phyloP scores from a whole-genome alignment of 1,284 basidiomycete species.

The Apiotrichum montevideense region DNA sequence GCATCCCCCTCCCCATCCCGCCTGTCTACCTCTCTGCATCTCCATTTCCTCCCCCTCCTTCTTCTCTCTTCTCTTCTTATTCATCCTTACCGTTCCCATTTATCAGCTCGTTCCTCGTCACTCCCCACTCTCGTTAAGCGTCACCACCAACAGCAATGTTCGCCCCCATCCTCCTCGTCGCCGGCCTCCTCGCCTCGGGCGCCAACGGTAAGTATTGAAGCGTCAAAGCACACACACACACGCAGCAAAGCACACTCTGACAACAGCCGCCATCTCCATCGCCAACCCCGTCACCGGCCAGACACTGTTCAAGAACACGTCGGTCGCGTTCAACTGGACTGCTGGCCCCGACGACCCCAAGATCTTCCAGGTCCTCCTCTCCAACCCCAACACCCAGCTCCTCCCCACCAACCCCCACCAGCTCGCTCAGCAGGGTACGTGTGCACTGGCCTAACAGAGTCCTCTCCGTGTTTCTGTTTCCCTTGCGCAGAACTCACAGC shows the following conservation, averaged over 20 bases:
- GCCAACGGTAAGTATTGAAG: conserved; percentile 17
- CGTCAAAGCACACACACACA: neutral
- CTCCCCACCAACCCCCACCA: conserved; percentile 26
- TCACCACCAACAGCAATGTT: conserved; percentile 10
- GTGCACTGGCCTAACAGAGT: neutral
- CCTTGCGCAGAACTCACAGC: neutral
- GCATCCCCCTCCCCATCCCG: too few species aligned
- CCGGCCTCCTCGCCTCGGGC: conserved; percentile 16
- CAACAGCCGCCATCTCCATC: conserved; percentile 34
- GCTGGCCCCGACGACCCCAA: conserved; percentile 28
- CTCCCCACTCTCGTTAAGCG: neutral
- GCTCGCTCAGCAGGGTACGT: conserved; percentile 37
- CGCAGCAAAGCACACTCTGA: neutral
- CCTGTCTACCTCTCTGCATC: too few species aligned
- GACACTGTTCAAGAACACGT: conserved; percentile 41
- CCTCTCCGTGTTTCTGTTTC: too few species aligned
- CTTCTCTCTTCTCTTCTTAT: too few species aligned
- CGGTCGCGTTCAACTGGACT: conserved; percentile 43
- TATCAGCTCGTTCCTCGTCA: neutral
- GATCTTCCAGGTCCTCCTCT: conserved; percentile 34
- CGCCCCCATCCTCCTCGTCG: conserved; percentile 9
- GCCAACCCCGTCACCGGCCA: conserved; percentile 30
- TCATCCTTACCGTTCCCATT: neutral
- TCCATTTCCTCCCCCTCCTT: too few species aligned
- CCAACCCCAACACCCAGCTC: conserved; percentile 27